Conservation (phyloP, 1,284 basidiomycete genomes). For the Xerocomus alliaceus region DNA sequence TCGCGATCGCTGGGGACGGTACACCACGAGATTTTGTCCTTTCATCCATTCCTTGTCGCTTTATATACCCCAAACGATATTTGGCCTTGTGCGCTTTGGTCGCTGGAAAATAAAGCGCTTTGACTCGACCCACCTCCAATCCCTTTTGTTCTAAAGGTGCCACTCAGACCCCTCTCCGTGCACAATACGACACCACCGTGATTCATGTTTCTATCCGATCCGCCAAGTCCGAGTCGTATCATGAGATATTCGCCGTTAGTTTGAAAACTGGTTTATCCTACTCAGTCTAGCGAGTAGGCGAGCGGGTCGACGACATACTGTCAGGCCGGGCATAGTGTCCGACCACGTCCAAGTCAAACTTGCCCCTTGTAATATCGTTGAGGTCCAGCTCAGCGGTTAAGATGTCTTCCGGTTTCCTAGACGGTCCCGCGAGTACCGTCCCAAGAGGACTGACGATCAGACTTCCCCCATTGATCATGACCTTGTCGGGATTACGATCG, state of each 20-base stretch:
- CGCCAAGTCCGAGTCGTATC: neutral
- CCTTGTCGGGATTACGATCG: conserved; percentile 54
- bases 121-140: conserved; percentile 16
- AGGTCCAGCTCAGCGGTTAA: conserved; percentile 71
- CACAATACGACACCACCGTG: conserved; percentile 12
- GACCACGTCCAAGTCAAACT: conserved; percentile 74
- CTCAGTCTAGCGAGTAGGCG: conserved; percentile 11
- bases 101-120: conserved; percentile 20
- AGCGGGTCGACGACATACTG: conserved; percentile 46
- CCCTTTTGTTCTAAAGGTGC: conserved; percentile 9
- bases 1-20: conserved; percentile 16
- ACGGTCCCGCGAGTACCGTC: conserved; percentile 70
- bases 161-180: neutral
- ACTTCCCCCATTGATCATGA: conserved; percentile 75
- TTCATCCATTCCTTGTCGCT: conserved; percentile 1
- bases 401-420: conserved; percentile 65
- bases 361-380: conserved; percentile 65
- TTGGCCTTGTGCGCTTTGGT: conserved; percentile 15
- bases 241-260: conserved; percentile 18
- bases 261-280: conserved; percentile 33
- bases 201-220: neutral
- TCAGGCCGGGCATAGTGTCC: conserved; percentile 76
- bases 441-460: conserved; percentile 74
- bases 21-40: conserved; percentile 2
- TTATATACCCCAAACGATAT: conserved; percentile 35